Evolutionary conservation across 2,329 filamentous ascomycete species (phyloP), one percentile per base, ranked within the genome.

Genomic region (Ophiostoma sp.): DNA sequence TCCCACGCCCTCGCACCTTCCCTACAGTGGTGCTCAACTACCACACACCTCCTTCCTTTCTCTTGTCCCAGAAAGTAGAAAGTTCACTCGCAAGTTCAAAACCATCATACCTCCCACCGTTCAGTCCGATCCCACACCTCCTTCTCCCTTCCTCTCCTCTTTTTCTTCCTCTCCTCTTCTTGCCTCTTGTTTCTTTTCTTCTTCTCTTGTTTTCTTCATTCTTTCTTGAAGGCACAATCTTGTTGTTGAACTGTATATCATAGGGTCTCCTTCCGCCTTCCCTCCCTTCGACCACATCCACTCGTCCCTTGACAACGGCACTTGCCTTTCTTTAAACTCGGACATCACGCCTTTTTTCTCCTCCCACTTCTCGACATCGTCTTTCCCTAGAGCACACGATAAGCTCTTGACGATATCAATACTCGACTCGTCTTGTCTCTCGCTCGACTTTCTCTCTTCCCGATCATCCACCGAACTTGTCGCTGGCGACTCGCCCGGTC

Each of bases 401-500:
- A 28, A 25, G 50, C 50, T 55, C 50, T 55, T 55, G 50, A 28
- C 50, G 50, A 45, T 66, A 66, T 33, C 55, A 33, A 31, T 36
- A 11, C 19, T 45, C n/a, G 61, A 64, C 61, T 31, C 25, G 12
- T 22, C 17, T 39, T 45, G 19, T 57, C 28, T 39, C 55, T 25
- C 36, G 42, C 25, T 69, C 66, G 57, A 57, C 45, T 33, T 73
- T 22, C 33, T 25, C 28, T 28, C 42, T 9, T 48, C 36, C 36
- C 19, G n/a, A 70, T 69, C 28, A 70, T 69, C 28, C 55, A 33
- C 42, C 64, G 64, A 31, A 55, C 63, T 57, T 45, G 73, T 74
- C 73, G 72, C 74, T 70, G 73, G 72, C 75, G 74, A 75, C 75
- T 75, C 55, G 22, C 75, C 72, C 55, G 75, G 76, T 76, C 76